Conservation (phyloP, 768 basidiomycete species). For the Kwoniella dejecticola region DNA sequence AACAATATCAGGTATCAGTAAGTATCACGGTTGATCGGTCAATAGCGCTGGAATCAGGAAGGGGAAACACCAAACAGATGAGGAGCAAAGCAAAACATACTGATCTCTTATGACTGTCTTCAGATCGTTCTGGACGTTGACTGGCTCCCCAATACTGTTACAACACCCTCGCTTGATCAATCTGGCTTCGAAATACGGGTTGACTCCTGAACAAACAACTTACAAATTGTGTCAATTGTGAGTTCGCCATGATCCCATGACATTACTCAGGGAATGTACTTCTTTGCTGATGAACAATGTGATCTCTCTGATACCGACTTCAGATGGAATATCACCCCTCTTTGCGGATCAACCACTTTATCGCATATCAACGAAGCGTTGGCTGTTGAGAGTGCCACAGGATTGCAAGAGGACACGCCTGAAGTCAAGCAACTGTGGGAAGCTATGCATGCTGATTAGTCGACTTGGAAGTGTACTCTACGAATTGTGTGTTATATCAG, state of each 20-base stretch:
- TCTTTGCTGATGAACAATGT: too few relatives aligned
- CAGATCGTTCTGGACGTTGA: conserved; percentile 85
- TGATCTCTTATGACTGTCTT: too few relatives aligned
- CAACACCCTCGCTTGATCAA: conserved; percentile 59
- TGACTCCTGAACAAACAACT: conserved; percentile 68
- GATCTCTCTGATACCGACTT: neutral
- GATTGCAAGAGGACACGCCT: conserved; percentile 12
- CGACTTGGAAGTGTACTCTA: neutral
- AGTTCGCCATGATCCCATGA: conserved; percentile 10
- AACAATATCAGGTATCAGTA: conserved; percentile 75
- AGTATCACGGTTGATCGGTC: conserved; percentile 10
- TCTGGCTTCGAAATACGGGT: conserved; percentile 60
- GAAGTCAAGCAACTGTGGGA: conserved; percentile 24
- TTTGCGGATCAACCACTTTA: conserved; percentile 73
- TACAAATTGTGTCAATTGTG: conserved; percentile 67
- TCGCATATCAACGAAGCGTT: conserved; percentile 71
- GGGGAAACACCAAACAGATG: too few relatives aligned
- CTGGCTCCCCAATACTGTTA: conserved; percentile 71
- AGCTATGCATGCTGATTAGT: conserved; percentile 14
- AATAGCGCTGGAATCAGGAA: too few relatives aligned
- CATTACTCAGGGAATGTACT: neutral
- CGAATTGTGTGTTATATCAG: neutral
- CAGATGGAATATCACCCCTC: conserved; percentile 66
- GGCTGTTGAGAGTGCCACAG: conserved; percentile 25
- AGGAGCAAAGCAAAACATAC: too few relatives aligned